Base-by-base conservation (phyloP, 345 rosid genomes). In the Syzygium oleosum region DNA sequence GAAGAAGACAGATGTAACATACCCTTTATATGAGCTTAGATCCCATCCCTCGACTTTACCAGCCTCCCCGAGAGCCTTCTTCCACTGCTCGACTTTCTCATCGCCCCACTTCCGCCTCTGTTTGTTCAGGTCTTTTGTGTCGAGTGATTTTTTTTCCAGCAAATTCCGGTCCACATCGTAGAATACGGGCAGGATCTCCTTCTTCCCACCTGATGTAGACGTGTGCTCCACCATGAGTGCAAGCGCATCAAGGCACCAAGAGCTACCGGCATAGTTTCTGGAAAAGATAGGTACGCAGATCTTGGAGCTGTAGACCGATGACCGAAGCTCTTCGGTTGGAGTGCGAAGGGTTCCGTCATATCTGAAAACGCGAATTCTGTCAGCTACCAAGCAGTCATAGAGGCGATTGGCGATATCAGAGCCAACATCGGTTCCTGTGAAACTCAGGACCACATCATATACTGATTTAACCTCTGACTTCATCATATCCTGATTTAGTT, bases 381-480 rank as follows among this genome's bases (percentile, higher is more conserved):
- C 34, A 12, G 31, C 34, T 12, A 0, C 2, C 34, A 59, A 27
- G 34, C 34, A 1, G 34, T 4, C 6, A 12, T 5, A 6, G 17
- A 59, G 68, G 16, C 2, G 3, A 27, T 0, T 31, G 0, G 1
- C 9, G 2, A 59, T 41, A 59, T 12, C 16, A 2, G 6, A 16
- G 14, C 43, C 43, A 41, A 41, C 43, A 41, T 41, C 43, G 52
- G 52, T 12, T 51, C 52, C 52, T 51, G 52, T 51, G 52, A 7
- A 59, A 59, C 68, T 59, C 16, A 59, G 34, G 68, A 59, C 2
- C 34, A 12, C 68, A 5, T 5, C 68, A 12, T 59, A 25, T 8
- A 1, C 9, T 22, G 61, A 19, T 54, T 19, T 22, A 54, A 22
- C 58, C 23, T 19, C 58, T 6, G 17, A 19, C 17, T 16, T 52